Base-by-base conservation (phyloP, 2,329 filamentous ascomycete species). In the Incumbomyces lentus region DNA sequence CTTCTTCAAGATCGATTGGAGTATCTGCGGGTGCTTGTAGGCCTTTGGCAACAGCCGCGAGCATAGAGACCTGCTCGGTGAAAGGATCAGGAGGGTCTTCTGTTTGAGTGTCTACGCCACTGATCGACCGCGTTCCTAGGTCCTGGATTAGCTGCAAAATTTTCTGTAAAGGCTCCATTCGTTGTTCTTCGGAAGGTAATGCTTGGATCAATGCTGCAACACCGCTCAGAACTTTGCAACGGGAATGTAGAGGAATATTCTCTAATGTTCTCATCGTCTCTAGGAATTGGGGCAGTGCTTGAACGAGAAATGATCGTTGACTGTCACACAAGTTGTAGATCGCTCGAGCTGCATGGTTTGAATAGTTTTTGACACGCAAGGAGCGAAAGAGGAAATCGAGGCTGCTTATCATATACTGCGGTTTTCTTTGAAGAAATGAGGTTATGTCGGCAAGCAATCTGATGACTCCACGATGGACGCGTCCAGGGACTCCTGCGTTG, bases 321-420 rank as follows among this genome's bases (percentile, higher is more conserved):
- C 64, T 67, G 44, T 68, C 65, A 50, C 68, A 70, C 6, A 71
- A 62, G 14, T 60, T 59, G 31, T 64, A 59, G 31, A 71, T 68
- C 6, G 68, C 69, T 22, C 63, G 61, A 7, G 68, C 68, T 31
- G 68, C 67, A 14, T 62, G 57, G 44, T 63, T 59, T 6, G 67
- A 65, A 49, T 65, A 68, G 3, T 60, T 55, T n/a, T 60, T 59
- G 41, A 66, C 59, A 30, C 65, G 64, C 38, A 71, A 55, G 2
- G 68, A 70, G 4, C 62, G 62, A 49, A 71, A 70, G 5, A 71
- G 55, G 43, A 71, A 67, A 34, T 65, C 69, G 16, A 71, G 52
- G 8, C 67, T 63, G 19, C 61, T 56, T 1, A 67, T 60, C 30
- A 71, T 59, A 26, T 68, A 52, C 19, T 59, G 58, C 34, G 63